Base-by-base conservation (phyloP, 2,329 filamentous ascomycete genomes). In the Colletotrichum somersetense region DNA sequence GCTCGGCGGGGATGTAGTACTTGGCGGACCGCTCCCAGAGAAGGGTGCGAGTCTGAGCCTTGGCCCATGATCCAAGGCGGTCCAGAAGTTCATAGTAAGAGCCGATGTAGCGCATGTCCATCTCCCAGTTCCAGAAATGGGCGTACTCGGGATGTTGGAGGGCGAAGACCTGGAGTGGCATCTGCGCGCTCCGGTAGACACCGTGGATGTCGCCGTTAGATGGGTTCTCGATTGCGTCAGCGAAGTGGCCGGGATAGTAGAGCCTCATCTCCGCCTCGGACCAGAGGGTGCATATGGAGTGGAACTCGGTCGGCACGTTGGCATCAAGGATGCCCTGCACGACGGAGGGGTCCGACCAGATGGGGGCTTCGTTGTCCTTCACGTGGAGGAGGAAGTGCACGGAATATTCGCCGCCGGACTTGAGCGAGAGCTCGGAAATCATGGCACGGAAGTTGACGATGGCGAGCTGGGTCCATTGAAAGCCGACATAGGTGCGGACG, bases 371-470 rank as follows among this genome's bases (percentile, higher is more conserved):
- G 75, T 92, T 88, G 79, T 97, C 92, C 77, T 93, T 94, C 75
- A 97, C 93, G 75, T 97, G 94, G 50, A 97, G 88, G 46, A 97
- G 85, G 78, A 97, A 94, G 80, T 96, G 93, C 3, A 97, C 87
- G 5, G 89, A 88, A 77, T 96, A 97, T 79, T 97, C 93, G 58
- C 92, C 93, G 42, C 94, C 93, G 0, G 93, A 95, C 67, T 89
- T 86, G 61, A 97, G 84, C 10, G 91, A 90, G 12, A 97, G 85
- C 81, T 97, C 94, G 5, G 92, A 90, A 53, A 97, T 90, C 76
- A 97, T 84, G 42, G 95, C 92, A 20, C 94, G 92, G 76, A 97
- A 88, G 81, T 95, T 95, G 77, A 97, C 85, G 46, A 96, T 86
- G 56, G 93, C 90, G 78, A 96, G 91, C 3, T 90, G 86, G 2